Evolutionary conservation across 352 stramenopile species (phyloP).

Genomic region (Phytophthora sp.): DNA sequence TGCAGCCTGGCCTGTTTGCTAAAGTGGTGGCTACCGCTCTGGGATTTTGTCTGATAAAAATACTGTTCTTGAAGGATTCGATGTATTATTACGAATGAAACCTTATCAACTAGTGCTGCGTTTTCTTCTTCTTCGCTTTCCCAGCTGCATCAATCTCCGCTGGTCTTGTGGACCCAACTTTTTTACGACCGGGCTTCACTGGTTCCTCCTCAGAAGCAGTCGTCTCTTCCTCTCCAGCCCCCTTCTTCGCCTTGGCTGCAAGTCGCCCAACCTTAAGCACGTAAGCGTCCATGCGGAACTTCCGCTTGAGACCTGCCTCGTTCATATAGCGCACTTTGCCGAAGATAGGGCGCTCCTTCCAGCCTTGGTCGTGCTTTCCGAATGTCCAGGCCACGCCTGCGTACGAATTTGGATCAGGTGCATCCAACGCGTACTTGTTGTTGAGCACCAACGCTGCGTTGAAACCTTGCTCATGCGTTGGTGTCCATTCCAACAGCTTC

Average conservation of each 20-base stretch:
- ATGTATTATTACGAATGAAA: slow-evolving; percentile 21
- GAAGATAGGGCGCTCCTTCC: slow-evolving; percentile 96
- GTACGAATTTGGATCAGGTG: slow-evolving; percentile 95
- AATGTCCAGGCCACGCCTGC: slow-evolving; percentile 85
- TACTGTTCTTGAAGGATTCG: slow-evolving; percentile 8
- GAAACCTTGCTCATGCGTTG: slow-evolving; percentile 90
- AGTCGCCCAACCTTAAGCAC: slow-evolving; percentile 59
- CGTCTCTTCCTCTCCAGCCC: not conserved
- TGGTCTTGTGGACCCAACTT: slow-evolving; percentile 9
- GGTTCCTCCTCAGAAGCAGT: slow-evolving; percentile 3
- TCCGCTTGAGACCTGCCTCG: slow-evolving; percentile 97
- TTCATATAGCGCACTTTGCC: slow-evolving; percentile 99
- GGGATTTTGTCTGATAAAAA: slow-evolving; percentile 34
- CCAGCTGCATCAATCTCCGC: not conserved
- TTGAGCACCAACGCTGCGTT: slow-evolving; percentile 96
- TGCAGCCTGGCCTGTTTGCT: not conserved
- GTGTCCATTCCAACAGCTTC: slow-evolving; percentile 99
- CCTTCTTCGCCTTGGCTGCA: slow-evolving; percentile 21
- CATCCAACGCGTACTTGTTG: slow-evolving; percentile 98
- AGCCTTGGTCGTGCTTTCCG: slow-evolving; percentile 97
- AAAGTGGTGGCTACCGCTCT: not conserved
- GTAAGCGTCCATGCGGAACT: slow-evolving; percentile 96
- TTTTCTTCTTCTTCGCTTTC: slow-evolving; percentile 35
- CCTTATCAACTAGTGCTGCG: slow-evolving; percentile 4
- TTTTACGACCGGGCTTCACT: slow-evolving; percentile 15